Percentiles rank a stretch among this genome's conserved stretches.
Evolutionary conservation across 2,329 filamentous ascomycete species (phyloP).

Genomic region (Trichoderma gracile): DNA sequence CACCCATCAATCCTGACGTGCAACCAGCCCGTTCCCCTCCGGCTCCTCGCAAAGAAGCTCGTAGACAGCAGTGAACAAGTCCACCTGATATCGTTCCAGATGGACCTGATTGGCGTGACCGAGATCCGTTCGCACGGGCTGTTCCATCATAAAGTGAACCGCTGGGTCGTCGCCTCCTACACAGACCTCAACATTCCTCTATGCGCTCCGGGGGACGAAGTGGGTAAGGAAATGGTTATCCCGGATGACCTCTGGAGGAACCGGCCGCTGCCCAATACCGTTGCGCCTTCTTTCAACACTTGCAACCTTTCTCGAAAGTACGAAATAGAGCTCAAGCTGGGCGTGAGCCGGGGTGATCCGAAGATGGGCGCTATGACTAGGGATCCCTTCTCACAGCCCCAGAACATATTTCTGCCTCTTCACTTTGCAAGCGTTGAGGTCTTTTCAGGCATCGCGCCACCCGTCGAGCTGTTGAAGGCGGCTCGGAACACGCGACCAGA

Average conservation of each 20-base stretch:
- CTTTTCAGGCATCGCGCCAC: constrained; percentile 85
- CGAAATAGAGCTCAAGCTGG: constrained; percentile 78
- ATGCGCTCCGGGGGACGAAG: constrained; percentile 51
- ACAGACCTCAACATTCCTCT: constrained; percentile 72
- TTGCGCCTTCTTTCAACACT: constrained; percentile 82
- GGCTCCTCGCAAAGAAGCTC: constrained; percentile 76
- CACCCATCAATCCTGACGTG: constrained; percentile 87
- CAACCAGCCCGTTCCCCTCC: constrained; percentile 79
- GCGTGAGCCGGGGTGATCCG: constrained; percentile 71
- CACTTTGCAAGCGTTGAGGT: constrained; percentile 73
- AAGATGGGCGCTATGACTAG: constrained; percentile 34
- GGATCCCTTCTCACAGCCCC: constrained; percentile 46
- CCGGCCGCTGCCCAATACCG: constrained; percentile 74
- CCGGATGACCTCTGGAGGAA: constrained; percentile 72
- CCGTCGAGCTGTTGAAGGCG: constrained; percentile 71
- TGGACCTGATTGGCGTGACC: constrained; percentile 79
- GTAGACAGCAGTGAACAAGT: constrained; percentile 68
- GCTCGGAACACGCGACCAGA: constrained; percentile 41
- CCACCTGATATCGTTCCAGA: constrained; percentile 75
- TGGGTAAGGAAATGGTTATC: constrained; percentile 68
- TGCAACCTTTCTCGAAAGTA: constrained; percentile 86
- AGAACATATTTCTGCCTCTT: constrained; percentile 76
- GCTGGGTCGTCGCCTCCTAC: constrained; percentile 73
- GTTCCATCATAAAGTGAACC: constrained; percentile 65
- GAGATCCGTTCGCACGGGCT: constrained; percentile 77